phyloP scores from a whole-genome alignment of 805 yeast species.

The Candida patagonica region DNA sequence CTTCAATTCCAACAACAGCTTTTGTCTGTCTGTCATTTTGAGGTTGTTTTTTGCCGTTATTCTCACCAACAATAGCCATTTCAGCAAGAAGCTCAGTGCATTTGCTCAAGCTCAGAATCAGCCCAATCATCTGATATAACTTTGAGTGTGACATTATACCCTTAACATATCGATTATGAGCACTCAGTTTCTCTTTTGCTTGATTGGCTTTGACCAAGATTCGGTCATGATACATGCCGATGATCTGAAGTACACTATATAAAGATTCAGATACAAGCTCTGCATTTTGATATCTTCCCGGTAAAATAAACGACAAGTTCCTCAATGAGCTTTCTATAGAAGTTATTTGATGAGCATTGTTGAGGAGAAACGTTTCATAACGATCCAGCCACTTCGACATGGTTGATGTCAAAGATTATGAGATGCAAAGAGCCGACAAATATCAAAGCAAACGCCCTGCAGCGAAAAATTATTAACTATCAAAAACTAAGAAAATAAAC shows the following conservation, averaged over 20 bases:
- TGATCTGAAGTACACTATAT: constrained; percentile 26
- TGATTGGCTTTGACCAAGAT: constrained; percentile 24
- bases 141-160: constrained; percentile 10
- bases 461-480: no score
- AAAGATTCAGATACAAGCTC: constrained; percentile 31
- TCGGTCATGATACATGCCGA: constrained; percentile 31
- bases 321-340: constrained; percentile 29
- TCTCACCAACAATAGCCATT: constrained; percentile 23
- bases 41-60: constrained; percentile 6
- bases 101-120: constrained; percentile 24
- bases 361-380: constrained; percentile 28
- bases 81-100: constrained; percentile 31
- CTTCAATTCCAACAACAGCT: constrained; percentile 24
- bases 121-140: constrained; percentile 24
- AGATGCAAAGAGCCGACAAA: no score
- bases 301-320: constrained; percentile 28
- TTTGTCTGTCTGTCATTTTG: constrained; percentile 3
- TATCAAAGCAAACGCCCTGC: no score
- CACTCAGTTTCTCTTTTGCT: constrained; percentile 7
- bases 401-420: background rate
- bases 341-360: constrained; percentile 30
- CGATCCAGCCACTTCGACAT: constrained; percentile 20
- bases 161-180: constrained; percentile 26
- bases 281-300: constrained; percentile 32
- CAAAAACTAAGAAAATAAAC: no score